phyloP scores from a whole-genome alignment of 345 rosid species.

The Salix arbutifolia region DNA sequence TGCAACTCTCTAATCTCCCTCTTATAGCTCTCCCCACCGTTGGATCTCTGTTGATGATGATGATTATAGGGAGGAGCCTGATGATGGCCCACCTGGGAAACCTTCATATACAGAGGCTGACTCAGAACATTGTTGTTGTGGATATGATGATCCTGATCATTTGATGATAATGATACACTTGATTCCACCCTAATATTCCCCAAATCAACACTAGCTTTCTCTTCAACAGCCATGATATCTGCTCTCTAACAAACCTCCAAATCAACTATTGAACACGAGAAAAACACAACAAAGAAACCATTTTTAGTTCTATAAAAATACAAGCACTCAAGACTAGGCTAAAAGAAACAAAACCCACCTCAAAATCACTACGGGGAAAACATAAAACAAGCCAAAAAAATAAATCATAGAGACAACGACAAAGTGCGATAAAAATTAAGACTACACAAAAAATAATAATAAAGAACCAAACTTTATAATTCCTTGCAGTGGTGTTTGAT shows the following conservation, averaged over 20 bases:
- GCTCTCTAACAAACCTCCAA: neutral
- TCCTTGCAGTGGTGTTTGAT: neutral
- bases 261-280: neutral
- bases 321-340: neutral
- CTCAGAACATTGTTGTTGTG: neutral
- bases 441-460: neutral
- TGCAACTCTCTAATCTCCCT: slow-evolving; percentile 68
- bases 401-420: neutral
- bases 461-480: neutral
- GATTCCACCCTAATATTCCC: slow-evolving; percentile 23
- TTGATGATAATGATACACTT: slow-evolving; percentile 18
- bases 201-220: slow-evolving; percentile 66
- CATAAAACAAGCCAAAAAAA: neutral
- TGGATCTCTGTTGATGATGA: neutral
- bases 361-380: neutral
- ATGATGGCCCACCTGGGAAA: neutral
- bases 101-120: neutral
- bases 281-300: neutral
- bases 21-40: slow-evolving; percentile 1
- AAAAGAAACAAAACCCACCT: neutral
- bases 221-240: slow-evolving; percentile 86
- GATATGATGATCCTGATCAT: slow-evolving; percentile 15
- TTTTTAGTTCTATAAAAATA: neutral
- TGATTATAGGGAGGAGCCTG: neutral
- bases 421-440: neutral